phyloP scores from a whole-genome alignment of 805 yeast species.

The Zygosaccharomyces gambellarensis region DNA sequence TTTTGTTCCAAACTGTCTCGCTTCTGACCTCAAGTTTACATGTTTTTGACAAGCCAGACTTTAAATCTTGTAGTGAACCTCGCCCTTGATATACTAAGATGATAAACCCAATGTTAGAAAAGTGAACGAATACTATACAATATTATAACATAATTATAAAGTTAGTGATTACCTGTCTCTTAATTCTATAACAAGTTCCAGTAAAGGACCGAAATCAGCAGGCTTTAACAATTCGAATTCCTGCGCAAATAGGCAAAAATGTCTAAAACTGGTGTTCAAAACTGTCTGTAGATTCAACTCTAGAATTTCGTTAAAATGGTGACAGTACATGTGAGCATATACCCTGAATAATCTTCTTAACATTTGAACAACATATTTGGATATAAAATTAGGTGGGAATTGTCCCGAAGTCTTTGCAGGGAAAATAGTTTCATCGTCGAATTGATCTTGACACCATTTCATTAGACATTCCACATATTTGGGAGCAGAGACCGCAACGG shows the following conservation, averaged over 20 bases:
- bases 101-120: not conserved
- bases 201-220: conserved; percentile 88
- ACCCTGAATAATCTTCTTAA: conserved; percentile 89
- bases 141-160: not conserved
- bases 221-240: conserved; percentile 74
- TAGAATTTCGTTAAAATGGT: conserved; percentile 91
- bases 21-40: not conserved
- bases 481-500: conserved; percentile 88
- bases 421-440: conserved; percentile 85
- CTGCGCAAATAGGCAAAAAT: conserved; percentile 79
- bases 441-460: conserved; percentile 91
- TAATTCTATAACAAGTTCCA: conserved; percentile 62
- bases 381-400: conserved; percentile 78
- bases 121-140: not conserved
- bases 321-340: conserved; percentile 96
- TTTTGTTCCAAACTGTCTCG: not conserved
- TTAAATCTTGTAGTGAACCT: not conserved
- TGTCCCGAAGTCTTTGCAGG: conserved; percentile 91
- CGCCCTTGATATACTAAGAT: not conserved
- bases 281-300: conserved; percentile 91
- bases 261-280: conserved; percentile 89
- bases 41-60: not conserved
- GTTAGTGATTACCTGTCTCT: conserved; percentile 27
- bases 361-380: conserved; percentile 68
- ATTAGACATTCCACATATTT: conserved; percentile 89